phyloP scores from a whole-genome alignment of 1,284 basidiomycete genomes.

The Boletus sp. region DNA sequence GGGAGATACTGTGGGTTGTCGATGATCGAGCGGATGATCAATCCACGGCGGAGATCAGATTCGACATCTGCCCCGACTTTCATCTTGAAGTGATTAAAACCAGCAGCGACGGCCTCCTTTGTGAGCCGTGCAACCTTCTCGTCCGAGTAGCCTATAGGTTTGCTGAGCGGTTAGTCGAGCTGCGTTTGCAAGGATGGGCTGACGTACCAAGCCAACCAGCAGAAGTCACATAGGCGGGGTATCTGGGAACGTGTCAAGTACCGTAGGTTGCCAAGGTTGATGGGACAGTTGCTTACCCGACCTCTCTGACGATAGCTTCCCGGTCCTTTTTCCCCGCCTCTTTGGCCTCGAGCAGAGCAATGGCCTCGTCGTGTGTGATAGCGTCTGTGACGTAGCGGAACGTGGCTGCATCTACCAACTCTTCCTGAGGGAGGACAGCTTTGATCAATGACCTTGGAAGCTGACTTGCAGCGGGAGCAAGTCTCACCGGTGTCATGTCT shows the following conservation, averaged over 20 bases:
- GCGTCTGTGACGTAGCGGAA: conserved; percentile 94
- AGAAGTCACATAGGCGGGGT: conserved; percentile 93
- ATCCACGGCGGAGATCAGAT: conserved; percentile 83
- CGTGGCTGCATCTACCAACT: conserved; percentile 78
- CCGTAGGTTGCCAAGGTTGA: not conserved
- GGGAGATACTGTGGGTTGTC: conserved; percentile 81
- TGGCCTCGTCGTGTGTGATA: conserved; percentile 86
- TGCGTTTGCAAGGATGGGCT: not conserved
- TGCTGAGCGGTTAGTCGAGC: conserved; percentile 1
- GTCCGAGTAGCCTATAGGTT: conserved; percentile 61
- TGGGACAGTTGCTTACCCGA: conserved; percentile 43
- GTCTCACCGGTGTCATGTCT: conserved; percentile 73
- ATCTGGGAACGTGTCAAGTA: conserved; percentile 42
- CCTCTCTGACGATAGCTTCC: conserved; percentile 64
- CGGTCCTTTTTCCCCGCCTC: conserved; percentile 75
- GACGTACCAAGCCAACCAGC: conserved; percentile 80
- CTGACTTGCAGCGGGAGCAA: not conserved
- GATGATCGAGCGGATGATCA: conserved; percentile 88
- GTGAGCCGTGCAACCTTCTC: conserved; percentile 88
- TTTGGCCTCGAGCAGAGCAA: conserved; percentile 76
- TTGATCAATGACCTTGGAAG: not conserved
- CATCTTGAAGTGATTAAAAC: conserved; percentile 97
- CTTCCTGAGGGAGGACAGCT: conserved; percentile 51
- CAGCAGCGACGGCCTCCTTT: conserved; percentile 76
- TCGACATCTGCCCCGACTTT: conserved; percentile 86